These are phyloP conservation scores for Dendrobium catenatum DNA, from an alignment of 106 monocot genomes.

Conservation along the genomic window DNA sequence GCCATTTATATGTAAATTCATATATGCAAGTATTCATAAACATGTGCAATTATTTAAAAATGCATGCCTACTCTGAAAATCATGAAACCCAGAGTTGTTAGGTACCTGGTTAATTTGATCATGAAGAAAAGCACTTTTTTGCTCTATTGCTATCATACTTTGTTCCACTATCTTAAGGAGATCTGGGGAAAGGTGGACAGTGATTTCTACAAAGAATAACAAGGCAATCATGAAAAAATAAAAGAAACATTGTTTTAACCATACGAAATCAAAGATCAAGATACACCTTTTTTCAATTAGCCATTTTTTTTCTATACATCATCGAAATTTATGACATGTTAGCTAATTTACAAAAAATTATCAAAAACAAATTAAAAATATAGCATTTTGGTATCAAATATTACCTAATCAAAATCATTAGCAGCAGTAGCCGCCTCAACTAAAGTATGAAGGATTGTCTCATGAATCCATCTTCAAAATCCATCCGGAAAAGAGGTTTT, in stretches of 20 bases:
- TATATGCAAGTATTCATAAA: neutral
- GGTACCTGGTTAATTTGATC: constrained; percentile 41
- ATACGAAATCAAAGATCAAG: neutral
- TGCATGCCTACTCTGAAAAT: neutral
- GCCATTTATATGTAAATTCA: neutral
- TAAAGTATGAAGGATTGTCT: neutral
- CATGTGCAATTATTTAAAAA: neutral
- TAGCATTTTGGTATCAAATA: neutral
- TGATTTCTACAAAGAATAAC: constrained; percentile 1
- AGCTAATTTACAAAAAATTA: neutral
- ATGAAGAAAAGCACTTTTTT: constrained; percentile 30
- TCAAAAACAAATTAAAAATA: neutral
- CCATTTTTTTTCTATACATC: neutral
- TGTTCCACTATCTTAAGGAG: constrained; percentile 48
- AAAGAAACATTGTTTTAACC: neutral
- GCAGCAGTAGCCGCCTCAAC: neutral
- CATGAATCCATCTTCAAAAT: neutral
- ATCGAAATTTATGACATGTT: neutral
- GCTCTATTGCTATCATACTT: constrained; percentile 43
- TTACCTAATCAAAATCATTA: neutral
- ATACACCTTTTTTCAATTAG: neutral
- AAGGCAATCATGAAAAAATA: neutral
- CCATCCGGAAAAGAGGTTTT: neutral
- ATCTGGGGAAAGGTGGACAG: constrained; percentile 14
- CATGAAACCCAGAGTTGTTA: constrained; percentile 1